Base-by-base conservation (phyloP, 768 basidiomycete species). In the Paxillus ammoniavirescens region DNA sequence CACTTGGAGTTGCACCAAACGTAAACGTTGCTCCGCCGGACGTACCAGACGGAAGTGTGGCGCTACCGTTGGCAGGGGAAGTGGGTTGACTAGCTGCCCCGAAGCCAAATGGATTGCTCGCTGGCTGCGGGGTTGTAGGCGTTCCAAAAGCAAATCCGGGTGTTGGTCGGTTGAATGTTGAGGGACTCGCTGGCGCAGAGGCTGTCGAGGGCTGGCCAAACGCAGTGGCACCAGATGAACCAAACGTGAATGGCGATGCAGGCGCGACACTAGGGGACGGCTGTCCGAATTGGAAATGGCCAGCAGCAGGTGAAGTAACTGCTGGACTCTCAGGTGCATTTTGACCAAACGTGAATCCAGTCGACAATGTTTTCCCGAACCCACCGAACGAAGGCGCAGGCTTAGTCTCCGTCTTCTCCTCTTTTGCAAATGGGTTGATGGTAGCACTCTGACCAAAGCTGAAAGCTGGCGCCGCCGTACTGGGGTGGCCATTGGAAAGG, bases 131-230 rank as follows among this genome's bases (percentile, higher is more conserved):
- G 33, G 75, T 59, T 4, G 76, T 52, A 7, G 77, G 63, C 18
- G 72, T 57, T 17, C 73, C 77, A 61, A 84, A 84, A 21, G 73
- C 46, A 60, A 84, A 84, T 1, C 74, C 64, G 0, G 78, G 65
- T 4, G 73, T 52, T 43, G 69, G 61, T 7, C 81, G 78, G 56
- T 72, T 75, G 56, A 83, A 84, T 4, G 81, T 79, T 31, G 82
- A 83, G 12, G 83, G 83, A 53, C 82, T 85, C 38, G 73, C 74
- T 28, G 82, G 83, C 21, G 81, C 74, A 42, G 83, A 84, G 14
- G 69, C 66, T 15, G 67, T 49, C 18, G 72, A 66, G 18, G 72
- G 40, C 47, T 78, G 74, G 26, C 75, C 75, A 58, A 83, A 84
- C 9, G 75, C 68, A 59, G 68, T 53, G 49, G 65, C 66, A 56